Percentiles rank a stretch among this genome's conserved stretches.
phyloP scores from a whole-genome alignment of 140 eudicot species.

The Cichorium intybus region DNA sequence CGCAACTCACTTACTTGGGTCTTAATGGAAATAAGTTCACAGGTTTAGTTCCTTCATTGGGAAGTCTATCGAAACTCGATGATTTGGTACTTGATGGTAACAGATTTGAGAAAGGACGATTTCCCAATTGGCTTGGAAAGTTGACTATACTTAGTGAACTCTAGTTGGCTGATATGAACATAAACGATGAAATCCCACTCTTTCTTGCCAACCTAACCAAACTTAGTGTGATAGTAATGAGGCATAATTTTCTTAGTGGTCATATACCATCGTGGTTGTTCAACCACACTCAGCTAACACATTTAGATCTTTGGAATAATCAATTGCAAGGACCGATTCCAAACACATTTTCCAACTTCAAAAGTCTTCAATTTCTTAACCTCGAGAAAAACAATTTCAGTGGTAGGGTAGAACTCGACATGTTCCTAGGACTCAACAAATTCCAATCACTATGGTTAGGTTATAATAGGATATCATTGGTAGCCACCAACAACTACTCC shows the following conservation, averaged over 20 bases:
- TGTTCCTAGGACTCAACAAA: too few relatives aligned
- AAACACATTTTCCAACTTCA: too few relatives aligned
- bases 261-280: too few relatives aligned
- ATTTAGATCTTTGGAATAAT: neutral
- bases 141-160: constrained; percentile 4
- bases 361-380: too few relatives aligned
- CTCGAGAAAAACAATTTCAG: too few relatives aligned
- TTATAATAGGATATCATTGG: neutral
- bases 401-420: too few relatives aligned
- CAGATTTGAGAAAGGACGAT: too few relatives aligned
- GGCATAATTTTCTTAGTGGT: too few relatives aligned
- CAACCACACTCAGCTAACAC: constrained; percentile 28
- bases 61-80: constrained; percentile 16
- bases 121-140: too few relatives aligned
- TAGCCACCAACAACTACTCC: constrained; percentile 10
- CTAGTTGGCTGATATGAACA: neutral
- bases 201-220: neutral
- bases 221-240: too few relatives aligned
- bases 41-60: constrained; percentile 7
- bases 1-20: constrained; percentile 16
- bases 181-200: constrained; percentile 15
- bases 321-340: constrained; percentile 31
- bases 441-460: neutral
- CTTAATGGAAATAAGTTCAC: constrained; percentile 3
- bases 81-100: too few relatives aligned